Conservation (phyloP, 805 yeast species). For the Yarrowia bubula region DNA sequence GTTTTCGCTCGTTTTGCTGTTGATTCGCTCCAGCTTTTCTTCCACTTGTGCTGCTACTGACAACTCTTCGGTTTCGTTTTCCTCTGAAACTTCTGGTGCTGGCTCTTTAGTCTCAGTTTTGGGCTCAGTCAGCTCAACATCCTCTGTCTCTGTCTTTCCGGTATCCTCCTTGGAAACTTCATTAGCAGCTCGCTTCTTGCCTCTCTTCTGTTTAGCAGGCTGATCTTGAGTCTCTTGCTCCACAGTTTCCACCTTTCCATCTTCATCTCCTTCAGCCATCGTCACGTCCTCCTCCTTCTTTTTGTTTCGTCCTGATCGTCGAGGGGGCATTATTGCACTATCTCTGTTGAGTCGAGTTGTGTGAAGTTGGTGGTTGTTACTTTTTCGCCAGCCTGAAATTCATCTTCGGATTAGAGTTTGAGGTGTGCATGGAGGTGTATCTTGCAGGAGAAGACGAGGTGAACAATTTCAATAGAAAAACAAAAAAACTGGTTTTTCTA, state of each 20-base stretch:
- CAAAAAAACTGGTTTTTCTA: not conserved
- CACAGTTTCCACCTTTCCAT: not conserved
- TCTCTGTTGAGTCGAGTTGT: not conserved
- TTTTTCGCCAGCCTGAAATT: not conserved
- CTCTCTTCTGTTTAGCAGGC: not conserved
- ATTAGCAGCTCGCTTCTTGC: constrained; percentile 2
- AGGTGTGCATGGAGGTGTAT: not conserved
- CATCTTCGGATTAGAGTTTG: constrained; percentile 2
- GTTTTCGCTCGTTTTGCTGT: constrained; percentile 2
- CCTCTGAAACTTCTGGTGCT: not conserved
- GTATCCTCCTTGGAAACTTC: constrained; percentile 3
- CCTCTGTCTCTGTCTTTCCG: not conserved
- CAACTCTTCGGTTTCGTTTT: not conserved
- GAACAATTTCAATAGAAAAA: not conserved
- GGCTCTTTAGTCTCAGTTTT: not conserved
- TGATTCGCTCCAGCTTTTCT: constrained; percentile 8
- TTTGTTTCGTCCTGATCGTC: constrained; percentile 17
- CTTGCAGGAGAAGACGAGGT: not conserved
- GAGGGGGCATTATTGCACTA: constrained; percentile 15
- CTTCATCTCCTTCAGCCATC: not conserved
- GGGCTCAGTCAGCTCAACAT: not conserved
- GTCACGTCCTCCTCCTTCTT: constrained; percentile 22
- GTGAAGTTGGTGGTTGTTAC: not conserved
- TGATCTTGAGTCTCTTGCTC: not conserved
- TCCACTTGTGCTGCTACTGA: constrained; percentile 1